Base-by-base conservation (phyloP, 2,329 filamentous ascomycete species). In the Verticillium albo-atrum region DNA sequence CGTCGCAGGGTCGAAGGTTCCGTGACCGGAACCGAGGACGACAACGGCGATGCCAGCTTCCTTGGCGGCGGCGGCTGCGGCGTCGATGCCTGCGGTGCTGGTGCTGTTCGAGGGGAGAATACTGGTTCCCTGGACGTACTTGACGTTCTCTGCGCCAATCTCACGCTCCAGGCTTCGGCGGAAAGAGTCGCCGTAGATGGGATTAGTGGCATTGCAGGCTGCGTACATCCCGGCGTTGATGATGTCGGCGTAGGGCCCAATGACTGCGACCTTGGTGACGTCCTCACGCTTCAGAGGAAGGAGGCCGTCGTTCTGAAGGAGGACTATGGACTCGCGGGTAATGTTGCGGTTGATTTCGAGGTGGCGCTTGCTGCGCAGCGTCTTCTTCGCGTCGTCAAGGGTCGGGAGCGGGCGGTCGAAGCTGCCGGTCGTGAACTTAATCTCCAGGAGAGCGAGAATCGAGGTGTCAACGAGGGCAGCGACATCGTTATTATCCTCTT, bases 21-120 rank as follows among this genome's bases (percentile, higher is more conserved):
- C 68, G 2, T 63, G 66, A 35, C 68, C 64, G 2, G 69, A 72
- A 3, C 70, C 71, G 5, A 73, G 68, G 23, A 68, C 63, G 10
- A 73, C 64, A 2, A 72, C 60, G 12, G 70, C 71, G 6, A 72
- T 57, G 2, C 69, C 68, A 3, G 67, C 67, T 10, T 68, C 63
- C 54, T 66, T 63, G 14, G 71, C 70, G 2, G 68, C 67, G 1
- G 64, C 57, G 5, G 72, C 69, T 9, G 70, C 69, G 4, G 54
- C 60, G 3, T 55, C 34, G 20, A 61, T 64, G 23, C 63, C 62
- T 17, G 14, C 15, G n/a, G 25, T 30, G 12, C 66, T 64, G 14
- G 55, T 50, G 2, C 66, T 63, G 26, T 66, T 66, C 3, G 63
- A 58, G 10, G 64, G 56, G 9, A 64, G 55, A 3, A 63, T 58